Base-by-base conservation (phyloP, 805 yeast genomes). In the Teunomyces stri region DNA sequence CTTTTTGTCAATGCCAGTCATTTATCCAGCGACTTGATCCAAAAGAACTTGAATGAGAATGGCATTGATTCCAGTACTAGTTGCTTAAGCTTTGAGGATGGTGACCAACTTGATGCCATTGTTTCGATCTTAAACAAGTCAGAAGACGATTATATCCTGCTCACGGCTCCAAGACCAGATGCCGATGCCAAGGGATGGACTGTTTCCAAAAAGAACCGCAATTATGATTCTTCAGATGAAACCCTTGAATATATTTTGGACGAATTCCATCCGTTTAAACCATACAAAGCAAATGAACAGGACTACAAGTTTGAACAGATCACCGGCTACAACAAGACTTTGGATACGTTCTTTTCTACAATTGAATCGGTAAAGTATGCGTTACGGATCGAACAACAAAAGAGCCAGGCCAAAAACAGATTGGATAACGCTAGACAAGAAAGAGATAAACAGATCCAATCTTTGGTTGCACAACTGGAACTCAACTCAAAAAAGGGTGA, bases 341-440 rank as follows among this genome's bases (percentile, higher is more conserved):
- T 92, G 16, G 99, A 92, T 64, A 73, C 70, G 35, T 92, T 87
- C 60, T 92, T 87, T 61, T 89, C 97, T 0, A 83, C 92, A 0
- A 72, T 91, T 12, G 96, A 92, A 59, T 82, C 95, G 3, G 81
- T 89, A 3, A 89, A 88, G 58, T 80, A 83, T 57, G 84, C 90
- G 0, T 66, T 87, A 47, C 79, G 82, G 48, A 79, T 87, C 29
- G 95, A 89, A 51, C 85, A 82, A 51, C 91, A 86, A 52, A 87
- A 88, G 56, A 74, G 75, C n/a, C 77, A 79, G 46, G 96, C 96
- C 1, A 77, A 79, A 49, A 86, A 82, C 55, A 79, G 92, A 52
- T 68, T 92, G 16, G 82, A 85, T 30, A 79, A 80, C 46, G 97
- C 97, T 2, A 79, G 82, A 46, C 72, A 72, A 44, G 97, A 90